A percentile compares a stretch with the other conserved stretches of the same genome.
Conservation (phyloP, 495 filamentous ascomycete species). For the Xylona heveae region DNA sequence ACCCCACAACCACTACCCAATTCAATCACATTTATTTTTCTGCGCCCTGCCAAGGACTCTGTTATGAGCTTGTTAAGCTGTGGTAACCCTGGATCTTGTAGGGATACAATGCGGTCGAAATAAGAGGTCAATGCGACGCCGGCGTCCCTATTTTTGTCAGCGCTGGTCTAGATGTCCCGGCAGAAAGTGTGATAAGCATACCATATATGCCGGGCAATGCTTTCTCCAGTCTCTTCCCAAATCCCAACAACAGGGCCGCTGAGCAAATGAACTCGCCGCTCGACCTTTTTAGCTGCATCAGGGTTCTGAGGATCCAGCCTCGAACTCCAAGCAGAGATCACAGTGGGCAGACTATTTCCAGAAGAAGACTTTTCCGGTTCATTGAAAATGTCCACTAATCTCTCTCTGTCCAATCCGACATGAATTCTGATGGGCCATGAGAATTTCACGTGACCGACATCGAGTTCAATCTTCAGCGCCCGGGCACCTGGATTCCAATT, state of each 20-base stretch:
- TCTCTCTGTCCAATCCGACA: too few species aligned
- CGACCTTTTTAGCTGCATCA: slow-evolving; percentile 26
- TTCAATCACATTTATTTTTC: slow-evolving; percentile 40
- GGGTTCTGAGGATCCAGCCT: slow-evolving; percentile 18
- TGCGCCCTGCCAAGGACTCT: slow-evolving; percentile 10
- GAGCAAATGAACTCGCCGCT: slow-evolving; percentile 23
- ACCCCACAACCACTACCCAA: slow-evolving; percentile 72
- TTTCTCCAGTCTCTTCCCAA: slow-evolving; percentile 85
- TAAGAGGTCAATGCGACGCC: slow-evolving; percentile 33
- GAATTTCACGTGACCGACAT: slow-evolving; percentile 6
- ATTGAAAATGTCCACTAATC: too few species aligned
- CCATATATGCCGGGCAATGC: slow-evolving; percentile 91
- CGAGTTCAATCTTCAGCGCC: slow-evolving; percentile 20
- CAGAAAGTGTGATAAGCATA: slow-evolving; percentile 22
- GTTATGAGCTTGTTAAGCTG: slow-evolving; percentile 8
- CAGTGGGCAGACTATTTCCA: slow-evolving; percentile 17
- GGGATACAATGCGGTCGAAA: slow-evolving; percentile 13
- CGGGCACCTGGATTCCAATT: slow-evolving; percentile 34
- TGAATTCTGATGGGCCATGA: slow-evolving; percentile 12
- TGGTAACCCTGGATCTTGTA: slow-evolving; percentile 6
- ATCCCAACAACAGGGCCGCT: slow-evolving; percentile 21
- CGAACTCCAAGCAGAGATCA: slow-evolving; percentile 35
- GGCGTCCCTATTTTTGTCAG: slow-evolving; percentile 45
- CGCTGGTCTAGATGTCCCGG: not conserved
- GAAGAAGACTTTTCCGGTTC: too few species aligned